Conservation (phyloP, 805 yeast species). For the Helenozyma baotianmanensis region DNA sequence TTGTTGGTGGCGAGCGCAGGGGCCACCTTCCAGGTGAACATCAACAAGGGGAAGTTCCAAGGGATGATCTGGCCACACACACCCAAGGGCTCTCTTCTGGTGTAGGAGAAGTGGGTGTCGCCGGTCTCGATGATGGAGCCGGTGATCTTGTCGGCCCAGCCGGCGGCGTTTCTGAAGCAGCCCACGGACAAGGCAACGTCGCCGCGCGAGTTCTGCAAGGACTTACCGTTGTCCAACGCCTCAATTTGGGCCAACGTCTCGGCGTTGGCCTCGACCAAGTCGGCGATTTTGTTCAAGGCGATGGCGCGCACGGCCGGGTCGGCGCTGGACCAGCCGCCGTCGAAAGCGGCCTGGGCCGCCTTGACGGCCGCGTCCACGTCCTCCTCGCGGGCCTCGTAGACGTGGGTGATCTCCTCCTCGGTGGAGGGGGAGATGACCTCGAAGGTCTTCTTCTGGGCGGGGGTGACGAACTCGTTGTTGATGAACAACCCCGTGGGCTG, state of each 20-base stretch:
- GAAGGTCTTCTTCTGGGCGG: conserved; percentile 54
- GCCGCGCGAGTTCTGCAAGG: conserved; percentile 62
- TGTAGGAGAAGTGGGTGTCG: conserved; percentile 64
- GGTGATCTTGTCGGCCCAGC: conserved; percentile 83
- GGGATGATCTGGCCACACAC: conserved; percentile 96
- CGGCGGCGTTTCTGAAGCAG: conserved; percentile 80
- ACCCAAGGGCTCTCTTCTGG: conserved; percentile 87
- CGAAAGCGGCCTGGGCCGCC: conserved; percentile 78
- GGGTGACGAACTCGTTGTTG: conserved; percentile 71
- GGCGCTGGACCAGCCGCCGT: conserved; percentile 58
- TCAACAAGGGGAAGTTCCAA: conserved; percentile 93
- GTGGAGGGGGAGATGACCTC: conserved; percentile 64
- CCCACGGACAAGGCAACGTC: conserved; percentile 69
- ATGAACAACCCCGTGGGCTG: conserved; percentile 91
- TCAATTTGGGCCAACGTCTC: conserved; percentile 77
- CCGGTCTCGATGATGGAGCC: conserved; percentile 79
- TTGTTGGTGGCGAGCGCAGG: conserved; percentile 92
- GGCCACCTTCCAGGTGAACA: conserved; percentile 93
- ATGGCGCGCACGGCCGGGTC: conserved; percentile 67
- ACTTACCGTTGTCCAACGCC: conserved; percentile 87
- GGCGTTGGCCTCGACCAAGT: conserved; percentile 64
- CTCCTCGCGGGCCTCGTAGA: conserved; percentile 70
- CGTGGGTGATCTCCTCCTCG: conserved; percentile 63
- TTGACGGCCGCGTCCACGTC: conserved; percentile 84
- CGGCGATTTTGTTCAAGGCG: conserved; percentile 68